Conservation (phyloP, 2,329 filamentous ascomycete genomes). For the Clarireedia hainanense region DNA sequence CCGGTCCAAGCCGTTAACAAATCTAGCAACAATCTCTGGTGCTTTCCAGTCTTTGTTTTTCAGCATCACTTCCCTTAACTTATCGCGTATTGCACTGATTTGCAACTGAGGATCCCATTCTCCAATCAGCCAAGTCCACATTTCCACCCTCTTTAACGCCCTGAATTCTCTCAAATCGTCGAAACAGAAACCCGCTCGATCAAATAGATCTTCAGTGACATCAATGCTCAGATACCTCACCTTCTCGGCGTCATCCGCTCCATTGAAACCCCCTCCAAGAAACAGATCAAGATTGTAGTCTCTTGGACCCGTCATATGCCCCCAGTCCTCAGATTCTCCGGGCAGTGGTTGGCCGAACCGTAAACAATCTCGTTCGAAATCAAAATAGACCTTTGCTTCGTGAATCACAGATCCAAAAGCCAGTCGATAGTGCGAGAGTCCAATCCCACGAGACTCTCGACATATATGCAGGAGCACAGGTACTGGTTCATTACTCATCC, state of each 20-base stretch:
- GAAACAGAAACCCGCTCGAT: not conserved
- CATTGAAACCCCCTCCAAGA: slow-evolving; percentile 12
- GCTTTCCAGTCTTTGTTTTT: not conserved
- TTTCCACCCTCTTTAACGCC: not conserved
- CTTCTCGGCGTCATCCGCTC: slow-evolving; percentile 14
- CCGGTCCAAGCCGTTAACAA: no score
- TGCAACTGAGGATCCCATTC: not conserved
- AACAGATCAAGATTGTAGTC: slow-evolving; percentile 16
- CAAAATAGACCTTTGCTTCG: slow-evolving; percentile 16
- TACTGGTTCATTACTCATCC: slow-evolving; percentile 8
- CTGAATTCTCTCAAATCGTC: not conserved
- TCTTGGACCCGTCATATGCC: not conserved
- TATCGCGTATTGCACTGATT: not conserved
- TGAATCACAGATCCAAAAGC: slow-evolving; percentile 11
- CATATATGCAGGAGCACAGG: slow-evolving; percentile 16
- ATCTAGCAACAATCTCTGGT: not conserved
- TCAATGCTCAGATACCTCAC: slow-evolving; percentile 14
- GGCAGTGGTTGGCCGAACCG: slow-evolving; percentile 8
- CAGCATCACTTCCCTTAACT: not conserved
- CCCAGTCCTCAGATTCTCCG: not conserved
- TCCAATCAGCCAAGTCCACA: not conserved
- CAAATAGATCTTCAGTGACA: not conserved
- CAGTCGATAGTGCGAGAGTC: slow-evolving; percentile 13
- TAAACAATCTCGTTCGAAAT: slow-evolving; percentile 16
- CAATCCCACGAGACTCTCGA: slow-evolving; percentile 17